Evolutionary conservation across 225 moss, liverwort and hornwort species (phyloP).

Genomic region (Polytrichum commune): DNA sequence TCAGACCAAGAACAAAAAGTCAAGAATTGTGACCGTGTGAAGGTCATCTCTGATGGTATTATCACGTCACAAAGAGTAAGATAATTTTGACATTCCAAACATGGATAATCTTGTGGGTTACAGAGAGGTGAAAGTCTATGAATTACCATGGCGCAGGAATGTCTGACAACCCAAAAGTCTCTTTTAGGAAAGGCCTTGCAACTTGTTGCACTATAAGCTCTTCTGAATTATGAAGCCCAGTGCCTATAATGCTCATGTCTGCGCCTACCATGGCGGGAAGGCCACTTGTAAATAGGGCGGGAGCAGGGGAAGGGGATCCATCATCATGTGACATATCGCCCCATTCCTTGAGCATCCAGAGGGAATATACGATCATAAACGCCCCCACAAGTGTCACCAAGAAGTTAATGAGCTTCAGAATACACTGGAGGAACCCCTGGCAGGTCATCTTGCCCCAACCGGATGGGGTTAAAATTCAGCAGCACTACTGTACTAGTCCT

Average conservation of each 20-base stretch:
- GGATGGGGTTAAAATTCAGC: background rate
- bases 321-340: slow-evolving; percentile 30
- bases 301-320: slow-evolving; percentile 27
- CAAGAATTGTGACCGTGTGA: no score
- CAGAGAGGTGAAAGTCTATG: background rate
- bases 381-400: slow-evolving; percentile 79
- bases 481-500: background rate
- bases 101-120: no score
- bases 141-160: slow-evolving; percentile 89
- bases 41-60: no score
- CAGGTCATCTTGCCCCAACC: slow-evolving; percentile 67
- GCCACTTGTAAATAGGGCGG: slow-evolving; percentile 16
- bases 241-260: slow-evolving; percentile 14
- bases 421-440: slow-evolving; percentile 86
- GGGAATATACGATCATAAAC: slow-evolving; percentile 71
- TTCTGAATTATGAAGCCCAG: slow-evolving; percentile 16
- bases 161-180: slow-evolving; percentile 27
- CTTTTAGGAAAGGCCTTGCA: slow-evolving; percentile 47
- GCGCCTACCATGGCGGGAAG: slow-evolving; percentile 3
- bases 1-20: no score
- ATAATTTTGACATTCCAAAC: no score
- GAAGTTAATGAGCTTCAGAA: slow-evolving; percentile 82
- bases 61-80: no score
- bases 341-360: slow-evolving; percentile 97
- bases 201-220: slow-evolving; percentile 27